Conservation (phyloP, 148 eudicot species). For the Rhododendron vialii region DNA sequence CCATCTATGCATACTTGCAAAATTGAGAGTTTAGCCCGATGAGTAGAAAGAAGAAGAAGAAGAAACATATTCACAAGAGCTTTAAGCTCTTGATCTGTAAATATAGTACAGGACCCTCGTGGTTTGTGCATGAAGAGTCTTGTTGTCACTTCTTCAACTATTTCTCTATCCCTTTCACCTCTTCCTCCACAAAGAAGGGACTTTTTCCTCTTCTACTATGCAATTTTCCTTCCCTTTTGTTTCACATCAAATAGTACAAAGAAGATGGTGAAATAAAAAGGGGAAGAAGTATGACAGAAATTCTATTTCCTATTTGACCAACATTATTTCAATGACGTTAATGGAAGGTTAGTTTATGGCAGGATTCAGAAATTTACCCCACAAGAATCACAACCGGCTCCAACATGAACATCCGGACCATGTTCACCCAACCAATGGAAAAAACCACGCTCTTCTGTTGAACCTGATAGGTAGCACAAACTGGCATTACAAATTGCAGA, state of each 20-base stretch:
- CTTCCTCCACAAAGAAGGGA: neutral
- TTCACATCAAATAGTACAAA: neutral
- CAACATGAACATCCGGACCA: slow-evolving; percentile 41
- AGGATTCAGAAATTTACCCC: slow-evolving; percentile 46
- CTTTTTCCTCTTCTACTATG: neutral
- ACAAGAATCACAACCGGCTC: slow-evolving; percentile 72
- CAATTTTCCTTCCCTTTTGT: neutral
- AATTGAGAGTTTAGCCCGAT: neutral
- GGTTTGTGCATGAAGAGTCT: neutral
- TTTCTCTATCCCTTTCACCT: neutral
- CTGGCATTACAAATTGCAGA: neutral
- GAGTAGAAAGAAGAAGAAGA: neutral
- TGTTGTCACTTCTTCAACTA: neutral
- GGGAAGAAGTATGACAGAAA: neutral
- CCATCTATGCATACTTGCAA: neutral
- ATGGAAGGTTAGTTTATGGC: neutral
- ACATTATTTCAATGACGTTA: neutral
- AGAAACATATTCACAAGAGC: neutral
- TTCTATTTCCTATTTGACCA: neutral
- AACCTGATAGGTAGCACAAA: slow-evolving; percentile 28
- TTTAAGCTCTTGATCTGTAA: neutral
- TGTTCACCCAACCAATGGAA: slow-evolving; percentile 36
- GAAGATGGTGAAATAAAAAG: neutral
- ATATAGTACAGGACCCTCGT: neutral
- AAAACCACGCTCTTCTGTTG: slow-evolving; percentile 25